Conservation (phyloP, 2,329 filamentous ascomycete species). For the Botryotinia convoluta region DNA sequence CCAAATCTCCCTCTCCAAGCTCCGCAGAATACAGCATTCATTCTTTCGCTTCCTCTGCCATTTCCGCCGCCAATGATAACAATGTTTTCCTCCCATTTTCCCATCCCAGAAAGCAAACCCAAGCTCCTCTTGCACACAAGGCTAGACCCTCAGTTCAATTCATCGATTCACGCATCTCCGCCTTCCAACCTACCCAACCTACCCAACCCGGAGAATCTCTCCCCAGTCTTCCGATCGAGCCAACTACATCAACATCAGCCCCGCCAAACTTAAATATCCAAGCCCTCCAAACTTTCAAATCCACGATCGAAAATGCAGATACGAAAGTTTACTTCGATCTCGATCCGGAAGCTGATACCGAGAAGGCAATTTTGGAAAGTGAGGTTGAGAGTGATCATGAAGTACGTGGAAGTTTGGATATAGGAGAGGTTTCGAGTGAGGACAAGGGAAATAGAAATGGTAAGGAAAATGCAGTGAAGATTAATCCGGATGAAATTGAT, state of each 20-base stretch:
- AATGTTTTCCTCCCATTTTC: too few relatives aligned
- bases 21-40: slow-evolving; percentile 13
- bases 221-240: too few relatives aligned
- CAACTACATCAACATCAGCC: background rate
- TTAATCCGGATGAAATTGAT: slow-evolving; percentile 17
- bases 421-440: background rate
- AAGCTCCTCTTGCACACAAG: too few relatives aligned
- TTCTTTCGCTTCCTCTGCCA: slow-evolving; percentile 7
- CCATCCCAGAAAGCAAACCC: too few relatives aligned
- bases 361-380: background rate
- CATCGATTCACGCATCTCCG: background rate
- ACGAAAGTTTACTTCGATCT: slow-evolving; percentile 6
- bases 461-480: background rate
- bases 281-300: background rate
- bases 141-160: background rate
- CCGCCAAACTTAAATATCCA: background rate
- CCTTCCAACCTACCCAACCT: background rate
- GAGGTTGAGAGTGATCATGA: background rate
- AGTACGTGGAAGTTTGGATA: too few relatives aligned
- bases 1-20: background rate
- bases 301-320: background rate
- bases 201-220: background rate
- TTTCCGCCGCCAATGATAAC: background rate
- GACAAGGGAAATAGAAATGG: background rate
- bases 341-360: background rate